A percentile compares a stretch with the other conserved stretches of the same genome.
phyloP scores from a whole-genome alignment of 345 rosid genomes.

The Odontarrhena argentea region DNA sequence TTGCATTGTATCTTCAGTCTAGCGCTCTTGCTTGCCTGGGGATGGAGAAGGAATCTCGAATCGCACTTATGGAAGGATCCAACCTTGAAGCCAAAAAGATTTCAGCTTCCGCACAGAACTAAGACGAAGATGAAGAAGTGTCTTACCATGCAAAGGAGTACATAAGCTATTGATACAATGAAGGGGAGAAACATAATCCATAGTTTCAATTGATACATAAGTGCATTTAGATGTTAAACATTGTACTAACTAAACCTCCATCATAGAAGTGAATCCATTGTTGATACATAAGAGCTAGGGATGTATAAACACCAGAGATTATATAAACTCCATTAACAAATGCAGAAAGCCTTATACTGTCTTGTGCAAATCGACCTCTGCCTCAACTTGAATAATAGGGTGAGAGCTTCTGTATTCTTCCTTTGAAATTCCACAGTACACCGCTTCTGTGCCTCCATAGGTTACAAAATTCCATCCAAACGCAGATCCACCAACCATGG shows the following conservation, averaged over 20 bases:
- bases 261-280: constrained; percentile 15
- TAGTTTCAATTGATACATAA: constrained; percentile 1
- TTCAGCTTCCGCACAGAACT: constrained; percentile 29
- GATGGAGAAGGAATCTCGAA: constrained; percentile 70
- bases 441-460: constrained; percentile 47
- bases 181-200: neutral
- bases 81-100: constrained; percentile 56
- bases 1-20: constrained; percentile 78
- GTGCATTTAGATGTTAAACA: constrained; percentile 19
- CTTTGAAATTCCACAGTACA: constrained; percentile 70
- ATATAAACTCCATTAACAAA: constrained; percentile 14
- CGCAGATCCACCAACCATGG: constrained; percentile 79
- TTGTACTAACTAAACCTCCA: constrained; percentile 1
- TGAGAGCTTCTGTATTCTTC: constrained; percentile 64
- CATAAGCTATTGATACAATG: neutral
- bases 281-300: constrained; percentile 19
- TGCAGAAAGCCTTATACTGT: neutral
- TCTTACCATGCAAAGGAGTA: no score
- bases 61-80: constrained; percentile 70
- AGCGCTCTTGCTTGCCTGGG: constrained; percentile 61
- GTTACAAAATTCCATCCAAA: constrained; percentile 94
- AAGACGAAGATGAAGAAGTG: constrained; percentile 3
- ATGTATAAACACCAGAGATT: neutral
- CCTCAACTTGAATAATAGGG: constrained; percentile 28
- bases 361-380: constrained; percentile 20